A percentile compares a stretch with the other conserved stretches of the same genome.
These are phyloP conservation scores for Amphicarpaea edgeworthii DNA, from an alignment of 306 rosid genomes.

Conservation along the genomic window DNA sequence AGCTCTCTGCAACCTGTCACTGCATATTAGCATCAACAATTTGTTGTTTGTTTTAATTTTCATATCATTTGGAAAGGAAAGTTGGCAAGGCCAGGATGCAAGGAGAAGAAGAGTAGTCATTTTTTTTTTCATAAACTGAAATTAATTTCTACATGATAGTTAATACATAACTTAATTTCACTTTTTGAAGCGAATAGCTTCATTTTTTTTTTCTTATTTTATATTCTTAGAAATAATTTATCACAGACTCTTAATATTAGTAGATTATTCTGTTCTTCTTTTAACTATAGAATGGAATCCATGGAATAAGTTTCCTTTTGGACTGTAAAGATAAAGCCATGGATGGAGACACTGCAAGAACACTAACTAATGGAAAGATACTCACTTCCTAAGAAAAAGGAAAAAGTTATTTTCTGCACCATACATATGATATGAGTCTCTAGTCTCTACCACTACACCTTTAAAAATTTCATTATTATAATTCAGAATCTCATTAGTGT, in stretches of 20 bases:
- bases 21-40: not conserved
- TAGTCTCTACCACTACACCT: too few relatives aligned
- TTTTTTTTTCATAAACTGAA: too few relatives aligned
- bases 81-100: not conserved
- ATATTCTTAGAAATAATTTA: too few relatives aligned
- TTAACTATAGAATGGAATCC: constrained; percentile 10
- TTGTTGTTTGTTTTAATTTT: not conserved
- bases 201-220: too few relatives aligned
- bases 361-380: constrained; percentile 11
- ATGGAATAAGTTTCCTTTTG: constrained; percentile 19
- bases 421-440: constrained; percentile 14
- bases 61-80: constrained; percentile 4
- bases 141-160: too few relatives aligned
- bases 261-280: not conserved
- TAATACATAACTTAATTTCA: too few relatives aligned
- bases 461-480: constrained; percentile 9
- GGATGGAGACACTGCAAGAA: constrained; percentile 6
- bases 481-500: constrained; percentile 23
- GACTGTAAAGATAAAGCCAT: constrained; percentile 18
- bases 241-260: too few relatives aligned
- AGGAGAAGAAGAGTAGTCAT: not conserved
- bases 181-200: too few relatives aligned
- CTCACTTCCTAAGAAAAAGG: constrained; percentile 25
- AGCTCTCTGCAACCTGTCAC: not conserved
- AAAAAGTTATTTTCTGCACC: constrained; percentile 36